Evolutionary conservation across 2,329 filamentous ascomycete genomes (phyloP), one percentile per base, ranked within the genome.

Genomic region (Arthrobotrys conoides): DNA sequence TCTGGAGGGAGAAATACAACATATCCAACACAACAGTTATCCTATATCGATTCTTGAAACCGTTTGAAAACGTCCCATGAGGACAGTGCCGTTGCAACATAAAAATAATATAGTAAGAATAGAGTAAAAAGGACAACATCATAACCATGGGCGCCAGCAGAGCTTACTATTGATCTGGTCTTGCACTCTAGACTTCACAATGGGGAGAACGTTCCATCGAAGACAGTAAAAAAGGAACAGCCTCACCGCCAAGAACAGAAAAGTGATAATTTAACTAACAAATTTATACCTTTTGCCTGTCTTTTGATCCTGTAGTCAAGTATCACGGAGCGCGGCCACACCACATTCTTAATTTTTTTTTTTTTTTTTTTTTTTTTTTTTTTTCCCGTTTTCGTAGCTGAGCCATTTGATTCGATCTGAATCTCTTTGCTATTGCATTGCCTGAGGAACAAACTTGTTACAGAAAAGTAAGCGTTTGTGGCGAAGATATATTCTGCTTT

Each of bases 11-110:
- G 27, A 69, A 59, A 20, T 70, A 48, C 67, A 70, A 70, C 67
- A 70, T 61, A 27, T 38, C 53, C 67, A 70, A 70, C 67, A 46
- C 67, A 70, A 38, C 53, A 30, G 20, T 55, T 14, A 51, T 24
- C 18, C n/a, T 2, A 51, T 12, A 8, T 0, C 18, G 14, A 9
- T 12, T 55, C 51, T 18, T 55, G 51, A 55, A 55, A 55, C 51
- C 24, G 14, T 33, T 55, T 10, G 18, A 24, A 55, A 55, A 55
- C 51, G 27, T 18, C 24, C 24, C 6, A 3, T 16, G 10, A 53
- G 16, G 20, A 30, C 51, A 33, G 51, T 55, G 51, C 51, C 51
- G 51, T 33, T 18, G 3, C 10, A 55, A 55, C 51, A 55, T 41
- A 14, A 30, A 16, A 12, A 1, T 1, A 16, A 16, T 30, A 33